Base-by-base conservation (phyloP, 495 filamentous ascomycete species). In the Penicillium fimorum region DNA sequence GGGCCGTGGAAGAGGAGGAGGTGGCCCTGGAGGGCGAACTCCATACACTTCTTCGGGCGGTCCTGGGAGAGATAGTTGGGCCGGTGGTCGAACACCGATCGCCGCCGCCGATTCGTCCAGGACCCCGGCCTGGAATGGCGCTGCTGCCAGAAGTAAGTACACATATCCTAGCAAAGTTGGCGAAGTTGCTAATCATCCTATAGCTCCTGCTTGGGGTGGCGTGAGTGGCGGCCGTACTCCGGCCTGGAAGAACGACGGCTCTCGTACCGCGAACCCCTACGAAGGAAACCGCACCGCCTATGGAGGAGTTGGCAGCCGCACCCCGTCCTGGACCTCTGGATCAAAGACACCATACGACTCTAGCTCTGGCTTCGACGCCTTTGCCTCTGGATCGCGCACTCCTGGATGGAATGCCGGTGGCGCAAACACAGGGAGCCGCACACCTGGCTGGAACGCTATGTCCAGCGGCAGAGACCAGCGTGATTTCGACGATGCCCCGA, bases 211-310 rank as follows among this genome's bases (percentile, higher is more conserved):
- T 35, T 85, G 82, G 82, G 72, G 73, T 50, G 76, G 74, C 49
- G 78, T 84, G 47, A 79, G 76, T 41, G 82, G 83, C 47, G 67
- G 70, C 43, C 84, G 90, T 44, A 94, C 90, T 3, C 90, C 90
- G 4, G 86, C 87, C 8, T 93, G 90, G 90, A 87, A 85, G 56
- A 73, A 61, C 51, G 87, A 87, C 58, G 84, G 84, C 46, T 88
- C 81, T 7, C 84, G 83, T 55, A 92, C 88, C n/a, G 82, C 84
- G 22, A 90, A 90, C 53, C 84, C 87, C 3, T 90, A 91, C 65
- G 91, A 93, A 65, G 91, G 91, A 47, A 88, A 76, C 62, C 84
- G 89, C 33, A 94, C 88, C 10, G 81, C 74, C 56, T 93, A 82
- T 78, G 84, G 88, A 50, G 87, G 75, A 32, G 59, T 65, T 55